Conservation (phyloP, 2,329 filamentous ascomycete species). For the Ophiobolus disseminans region DNA sequence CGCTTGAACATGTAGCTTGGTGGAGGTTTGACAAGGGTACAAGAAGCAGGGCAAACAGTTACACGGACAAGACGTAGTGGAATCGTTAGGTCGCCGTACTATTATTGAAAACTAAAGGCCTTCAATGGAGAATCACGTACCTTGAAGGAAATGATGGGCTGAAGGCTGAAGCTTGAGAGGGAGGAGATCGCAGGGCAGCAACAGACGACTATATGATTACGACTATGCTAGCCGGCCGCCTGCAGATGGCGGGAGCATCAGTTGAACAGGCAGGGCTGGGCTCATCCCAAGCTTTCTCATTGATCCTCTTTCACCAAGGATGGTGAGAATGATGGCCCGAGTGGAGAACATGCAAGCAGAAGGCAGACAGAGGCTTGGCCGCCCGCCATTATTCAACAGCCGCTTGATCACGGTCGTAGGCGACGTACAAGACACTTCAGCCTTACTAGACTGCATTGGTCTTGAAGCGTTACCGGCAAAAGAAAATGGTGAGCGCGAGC, state of each 20-base stretch:
- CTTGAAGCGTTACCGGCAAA: constrained; percentile 23
- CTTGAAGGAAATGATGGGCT: constrained; percentile 38
- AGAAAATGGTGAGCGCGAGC: constrained; percentile 22
- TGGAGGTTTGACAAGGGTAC: constrained; percentile 16
- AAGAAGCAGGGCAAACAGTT: constrained; percentile 12
- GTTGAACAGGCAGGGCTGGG: constrained; percentile 37
- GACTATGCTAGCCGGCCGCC: constrained; percentile 22
- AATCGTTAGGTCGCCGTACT: too few species aligned
- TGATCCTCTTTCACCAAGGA: constrained; percentile 35
- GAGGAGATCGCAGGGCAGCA: constrained; percentile 23
- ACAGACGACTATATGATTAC: constrained; percentile 37
- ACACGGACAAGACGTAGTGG: not conserved
- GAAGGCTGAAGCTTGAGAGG: constrained; percentile 28
- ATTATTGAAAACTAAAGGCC: not conserved
- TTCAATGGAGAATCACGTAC: constrained; percentile 25
- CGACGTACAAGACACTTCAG: constrained; percentile 19
- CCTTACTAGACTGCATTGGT: constrained; percentile 29
- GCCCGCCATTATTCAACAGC: constrained; percentile 15
- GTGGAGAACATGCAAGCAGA: constrained; percentile 31
- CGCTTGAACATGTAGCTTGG: constrained; percentile 17
- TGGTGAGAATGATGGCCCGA: constrained; percentile 29
- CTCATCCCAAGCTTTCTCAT: constrained; percentile 28
- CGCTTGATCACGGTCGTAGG: constrained; percentile 21
- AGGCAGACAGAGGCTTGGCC: constrained; percentile 22
- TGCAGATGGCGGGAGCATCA: constrained; percentile 30